phyloP scores from a whole-genome alignment of 495 filamentous ascomycete genomes.

The Annulohypoxylon moriforme region DNA sequence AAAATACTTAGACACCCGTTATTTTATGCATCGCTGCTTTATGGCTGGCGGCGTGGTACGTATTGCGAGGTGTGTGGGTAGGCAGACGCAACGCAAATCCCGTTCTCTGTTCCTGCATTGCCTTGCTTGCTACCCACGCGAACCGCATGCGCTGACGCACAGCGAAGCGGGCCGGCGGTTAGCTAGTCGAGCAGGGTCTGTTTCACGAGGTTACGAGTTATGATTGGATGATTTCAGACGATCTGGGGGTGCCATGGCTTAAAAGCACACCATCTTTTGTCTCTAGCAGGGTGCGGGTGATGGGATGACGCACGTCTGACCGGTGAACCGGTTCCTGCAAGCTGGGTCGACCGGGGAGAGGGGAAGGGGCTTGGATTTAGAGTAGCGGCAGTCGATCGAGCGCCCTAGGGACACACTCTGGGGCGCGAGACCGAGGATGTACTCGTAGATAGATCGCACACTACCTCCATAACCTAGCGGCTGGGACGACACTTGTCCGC shows the following conservation, averaged over 20 bases:
- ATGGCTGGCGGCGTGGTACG: conserved; percentile 40
- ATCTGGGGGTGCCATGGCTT: conserved; percentile 43
- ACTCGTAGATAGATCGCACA: conserved; percentile 42
- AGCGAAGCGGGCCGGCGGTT: conserved; percentile 39
- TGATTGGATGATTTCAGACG: conserved; percentile 56
- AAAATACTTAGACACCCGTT: conserved; percentile 39
- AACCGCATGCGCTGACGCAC: conserved; percentile 45
- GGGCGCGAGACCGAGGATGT: conserved; percentile 38
- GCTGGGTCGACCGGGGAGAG: conserved; percentile 28
- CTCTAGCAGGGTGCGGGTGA: conserved; percentile 44
- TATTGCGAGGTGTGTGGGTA: conserved; percentile 43
- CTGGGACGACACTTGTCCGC: conserved; percentile 45
- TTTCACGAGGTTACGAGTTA: conserved; percentile 57
- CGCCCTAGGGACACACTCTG: conserved; percentile 46
- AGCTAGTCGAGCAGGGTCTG: conserved; percentile 43
- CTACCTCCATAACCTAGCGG: conserved; percentile 26
- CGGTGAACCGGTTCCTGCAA: conserved; percentile 39
- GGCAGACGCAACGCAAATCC: conserved; percentile 25
- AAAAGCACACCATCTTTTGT: conserved; percentile 51
- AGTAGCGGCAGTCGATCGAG: conserved; percentile 17
- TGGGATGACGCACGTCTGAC: conserved; percentile 45
- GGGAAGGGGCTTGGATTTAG: conserved; percentile 26
- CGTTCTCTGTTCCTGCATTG: conserved; percentile 48
- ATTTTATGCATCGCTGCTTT: conserved; percentile 46
- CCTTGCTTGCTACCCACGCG: conserved; percentile 35